Evolutionary conservation across 495 filamentous ascomycete species (phyloP).

Genomic region (Lindgomyces ingoldianus): DNA sequence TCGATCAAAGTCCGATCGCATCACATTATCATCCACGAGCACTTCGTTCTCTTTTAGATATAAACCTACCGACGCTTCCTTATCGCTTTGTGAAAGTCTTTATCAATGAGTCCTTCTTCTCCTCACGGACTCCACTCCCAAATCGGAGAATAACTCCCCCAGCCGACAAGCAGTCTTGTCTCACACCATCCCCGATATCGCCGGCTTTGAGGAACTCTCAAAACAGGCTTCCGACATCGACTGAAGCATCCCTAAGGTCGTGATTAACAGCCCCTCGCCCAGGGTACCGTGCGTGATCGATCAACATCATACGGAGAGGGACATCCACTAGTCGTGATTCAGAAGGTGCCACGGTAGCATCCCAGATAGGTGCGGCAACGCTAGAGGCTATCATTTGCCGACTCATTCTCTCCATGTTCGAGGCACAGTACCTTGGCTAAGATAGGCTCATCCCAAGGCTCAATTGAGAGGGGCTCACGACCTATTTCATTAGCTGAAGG

Average conservation of each 20-base stretch:
- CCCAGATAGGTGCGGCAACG: not conserved
- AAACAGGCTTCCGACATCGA: not conserved
- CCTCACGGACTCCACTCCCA: not conserved
- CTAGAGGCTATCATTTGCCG: slow-evolving; percentile 11
- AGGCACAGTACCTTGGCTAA: not conserved
- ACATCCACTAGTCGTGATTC: not conserved
- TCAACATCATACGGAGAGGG: not conserved
- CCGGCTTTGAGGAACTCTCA: not conserved
- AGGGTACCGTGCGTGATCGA: not conserved
- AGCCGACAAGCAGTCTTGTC: slow-evolving; percentile 1
- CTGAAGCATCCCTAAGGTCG: not conserved
- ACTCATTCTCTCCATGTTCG: not conserved
- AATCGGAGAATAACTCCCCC: slow-evolving; percentile 6
- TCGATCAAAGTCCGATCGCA: not conserved
- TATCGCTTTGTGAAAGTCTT: not conserved
- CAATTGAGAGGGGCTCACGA: no score
- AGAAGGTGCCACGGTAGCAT: slow-evolving; percentile 4
- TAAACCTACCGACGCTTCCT: not conserved
- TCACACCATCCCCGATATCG: slow-evolving; percentile 11
- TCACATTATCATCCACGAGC: not conserved
- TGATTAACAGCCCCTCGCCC: not conserved
- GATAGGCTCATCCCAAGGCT: no score
- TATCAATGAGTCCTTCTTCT: not conserved
- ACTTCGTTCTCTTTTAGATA: no score
- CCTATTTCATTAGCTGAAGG: no score